phyloP scores from a whole-genome alignment of 805 yeast genomes.

The Ogataea methylovora region DNA sequence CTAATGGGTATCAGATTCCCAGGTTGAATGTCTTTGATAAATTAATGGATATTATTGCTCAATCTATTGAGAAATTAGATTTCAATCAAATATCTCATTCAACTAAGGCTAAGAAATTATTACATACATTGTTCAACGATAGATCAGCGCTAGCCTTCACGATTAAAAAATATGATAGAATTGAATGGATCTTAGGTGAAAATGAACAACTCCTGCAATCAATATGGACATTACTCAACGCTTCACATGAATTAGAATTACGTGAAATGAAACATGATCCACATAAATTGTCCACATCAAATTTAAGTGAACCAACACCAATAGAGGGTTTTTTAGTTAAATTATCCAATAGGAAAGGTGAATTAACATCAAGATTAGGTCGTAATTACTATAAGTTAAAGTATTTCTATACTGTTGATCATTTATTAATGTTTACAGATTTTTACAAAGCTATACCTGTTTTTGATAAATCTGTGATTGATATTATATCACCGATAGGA shows the following conservation, averaged over 20 bases:
- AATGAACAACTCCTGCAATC: conserved; percentile 34
- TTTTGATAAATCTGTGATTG: conserved; percentile 17
- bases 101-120: conserved; percentile 7
- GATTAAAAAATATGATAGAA: conserved; percentile 63
- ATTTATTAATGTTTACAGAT: conserved; percentile 51
- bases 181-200: conserved; percentile 59
- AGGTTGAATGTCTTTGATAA: conserved; percentile 27
- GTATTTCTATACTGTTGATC: conserved; percentile 58
- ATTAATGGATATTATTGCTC: conserved; percentile 29
- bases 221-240: conserved; percentile 33
- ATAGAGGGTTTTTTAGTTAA: conserved; percentile 76
- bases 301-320: conserved; percentile 54
- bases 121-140: conserved; percentile 15
- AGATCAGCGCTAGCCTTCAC: conserved; percentile 30
- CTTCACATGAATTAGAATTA: conserved; percentile 52
- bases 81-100: conserved; percentile 2
- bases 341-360: conserved; percentile 44
- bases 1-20: conserved; percentile 18
- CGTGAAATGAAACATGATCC: conserved; percentile 39
- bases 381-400: conserved; percentile 41
- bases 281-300: conserved; percentile 17
- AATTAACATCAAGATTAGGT: conserved; percentile 14
- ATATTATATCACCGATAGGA: conserved; percentile 28
- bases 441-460: conserved; percentile 59
- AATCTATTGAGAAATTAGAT: conserved; percentile 1